Evolutionary conservation across 2,329 filamentous ascomycete species (phyloP), one percentile per base, ranked within the genome.

Genomic region (Aureobasidium sp.): DNA sequence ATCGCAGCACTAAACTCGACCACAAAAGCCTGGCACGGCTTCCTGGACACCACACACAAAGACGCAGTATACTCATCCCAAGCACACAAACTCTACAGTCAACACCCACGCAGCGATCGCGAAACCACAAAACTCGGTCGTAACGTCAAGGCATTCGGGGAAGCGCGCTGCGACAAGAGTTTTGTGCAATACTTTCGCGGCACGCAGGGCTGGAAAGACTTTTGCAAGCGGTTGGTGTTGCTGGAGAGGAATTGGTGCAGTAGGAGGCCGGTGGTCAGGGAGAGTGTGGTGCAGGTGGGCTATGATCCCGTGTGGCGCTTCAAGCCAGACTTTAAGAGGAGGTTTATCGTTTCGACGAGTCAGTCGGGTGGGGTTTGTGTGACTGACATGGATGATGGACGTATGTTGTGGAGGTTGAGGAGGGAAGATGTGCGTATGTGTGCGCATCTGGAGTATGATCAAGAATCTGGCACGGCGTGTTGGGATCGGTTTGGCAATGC

Each of bases 251-350:
- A 77, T 39, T 80, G 77, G 77, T 67, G 68, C 17, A 60, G 66
- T 5, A 61, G 66, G 9, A 64, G 62, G 1, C 78, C 77, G 0
- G 64, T 70, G 5, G 74, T 70, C 15, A 71, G 70, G 25, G 77
- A 78, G 53, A 74, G 72, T 2, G 71, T 77, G 27, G 66, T 79
- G 20, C 74, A 78, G 53, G 68, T 78, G 29, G 74, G 74, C 48
- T 72, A 73, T 48, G 69, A 75, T 58, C 73, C 74, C 0, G 70
- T 79, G 37, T 80, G 78, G 78, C 72, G 77, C 1, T 79, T 80
- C 65, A 71, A 73, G 3, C 72, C 77, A 1, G 78, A 80, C 64
- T 79, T 79, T 66, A 75, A 77, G 65, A 74, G 77, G 36, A 73
- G 78, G 0, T 74, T 79, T 63, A 73, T 79, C 47, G 62, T 80